Evolutionary conservation across 345 rosid species (phyloP).

Genomic region (Linum tenue): DNA sequence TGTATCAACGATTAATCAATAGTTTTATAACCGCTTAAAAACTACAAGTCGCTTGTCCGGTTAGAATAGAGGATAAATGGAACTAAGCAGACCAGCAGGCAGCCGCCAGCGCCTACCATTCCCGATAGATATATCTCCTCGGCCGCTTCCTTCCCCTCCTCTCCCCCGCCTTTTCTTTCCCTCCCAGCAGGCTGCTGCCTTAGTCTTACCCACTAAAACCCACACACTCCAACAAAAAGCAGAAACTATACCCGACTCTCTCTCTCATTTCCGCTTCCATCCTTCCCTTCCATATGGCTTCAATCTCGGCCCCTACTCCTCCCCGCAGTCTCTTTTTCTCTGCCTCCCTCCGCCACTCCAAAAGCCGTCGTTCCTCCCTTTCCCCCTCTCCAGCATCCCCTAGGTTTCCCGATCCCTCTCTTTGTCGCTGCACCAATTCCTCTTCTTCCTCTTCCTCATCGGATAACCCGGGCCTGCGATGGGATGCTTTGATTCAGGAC

Average conservation of each 20-base stretch:
- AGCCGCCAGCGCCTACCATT: too few species aligned
- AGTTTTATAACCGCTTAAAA: too few species aligned
- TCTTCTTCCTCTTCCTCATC: constrained; percentile 26
- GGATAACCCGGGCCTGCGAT: constrained; percentile 28
- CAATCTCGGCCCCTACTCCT: constrained; percentile 44
- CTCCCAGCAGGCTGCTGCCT: not conserved
- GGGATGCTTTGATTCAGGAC: constrained; percentile 55
- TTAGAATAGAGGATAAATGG: too few species aligned
- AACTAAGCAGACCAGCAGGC: too few species aligned
- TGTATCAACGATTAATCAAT: too few species aligned
- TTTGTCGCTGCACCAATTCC: constrained; percentile 37
- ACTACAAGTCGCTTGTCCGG: too few species aligned
- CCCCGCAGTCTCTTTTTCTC: constrained; percentile 35
- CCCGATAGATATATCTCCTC: too few species aligned
- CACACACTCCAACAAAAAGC: not conserved
- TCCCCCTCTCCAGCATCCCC: constrained; percentile 1
- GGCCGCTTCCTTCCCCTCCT: too few species aligned
- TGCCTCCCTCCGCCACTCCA: constrained; percentile 7
- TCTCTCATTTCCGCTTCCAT: not conserved
- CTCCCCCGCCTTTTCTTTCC: too few species aligned
- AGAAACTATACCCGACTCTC: not conserved
- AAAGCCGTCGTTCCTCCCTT: constrained; percentile 18
- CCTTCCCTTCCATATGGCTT: constrained; percentile 30
- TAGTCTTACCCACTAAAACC: not conserved
- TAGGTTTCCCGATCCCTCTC: constrained; percentile 27